Evolutionary conservation across 2,329 filamentous ascomycete genomes (phyloP).

Genomic region (Aspergillus flavus): DNA sequence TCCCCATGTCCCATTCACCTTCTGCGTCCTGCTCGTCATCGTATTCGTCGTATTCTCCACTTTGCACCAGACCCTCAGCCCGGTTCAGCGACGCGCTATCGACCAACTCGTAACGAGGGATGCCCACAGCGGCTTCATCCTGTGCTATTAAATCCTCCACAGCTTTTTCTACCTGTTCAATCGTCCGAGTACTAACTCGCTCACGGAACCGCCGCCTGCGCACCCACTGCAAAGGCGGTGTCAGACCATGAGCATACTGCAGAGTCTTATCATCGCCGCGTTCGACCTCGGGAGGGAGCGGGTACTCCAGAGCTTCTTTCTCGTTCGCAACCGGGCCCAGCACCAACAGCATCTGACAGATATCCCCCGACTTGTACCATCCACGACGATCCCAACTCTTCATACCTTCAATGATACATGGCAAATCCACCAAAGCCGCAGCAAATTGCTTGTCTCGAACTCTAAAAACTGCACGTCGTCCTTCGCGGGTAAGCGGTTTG

Average conservation of each 20-base stretch:
- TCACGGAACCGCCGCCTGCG: slow-evolving; percentile 82
- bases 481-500: slow-evolving; percentile 71
- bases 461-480: slow-evolving; percentile 71
- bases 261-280: slow-evolving; percentile 57
- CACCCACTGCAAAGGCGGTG: slow-evolving; percentile 84
- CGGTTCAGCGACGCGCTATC: slow-evolving; percentile 55
- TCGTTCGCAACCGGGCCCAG: slow-evolving; percentile 69
- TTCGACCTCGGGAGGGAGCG: slow-evolving; percentile 73
- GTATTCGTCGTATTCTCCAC: slow-evolving; percentile 48
- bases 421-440: slow-evolving; percentile 78
- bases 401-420: slow-evolving; percentile 86
- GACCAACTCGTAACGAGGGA: slow-evolving; percentile 65
- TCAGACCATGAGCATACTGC: slow-evolving; percentile 82
- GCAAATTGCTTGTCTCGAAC: slow-evolving; percentile 74
- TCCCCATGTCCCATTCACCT: slow-evolving; percentile 50
- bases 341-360: slow-evolving; percentile 86
- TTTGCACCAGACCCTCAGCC: slow-evolving; percentile 46
- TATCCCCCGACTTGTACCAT: slow-evolving; percentile 86
- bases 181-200: slow-evolving; percentile 77
- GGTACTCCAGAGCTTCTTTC: slow-evolving; percentile 64
- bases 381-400: slow-evolving; percentile 89
- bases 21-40: slow-evolving; percentile 54
- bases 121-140: slow-evolving; percentile 63
- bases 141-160: slow-evolving; percentile 73
- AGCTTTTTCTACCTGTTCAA: slow-evolving; percentile 79